A percentile compares a stretch with the other conserved stretches of the same genome.
Evolutionary conservation across 2,329 filamentous ascomycete genomes (phyloP).

Genomic region (Didymella segeticola): DNA sequence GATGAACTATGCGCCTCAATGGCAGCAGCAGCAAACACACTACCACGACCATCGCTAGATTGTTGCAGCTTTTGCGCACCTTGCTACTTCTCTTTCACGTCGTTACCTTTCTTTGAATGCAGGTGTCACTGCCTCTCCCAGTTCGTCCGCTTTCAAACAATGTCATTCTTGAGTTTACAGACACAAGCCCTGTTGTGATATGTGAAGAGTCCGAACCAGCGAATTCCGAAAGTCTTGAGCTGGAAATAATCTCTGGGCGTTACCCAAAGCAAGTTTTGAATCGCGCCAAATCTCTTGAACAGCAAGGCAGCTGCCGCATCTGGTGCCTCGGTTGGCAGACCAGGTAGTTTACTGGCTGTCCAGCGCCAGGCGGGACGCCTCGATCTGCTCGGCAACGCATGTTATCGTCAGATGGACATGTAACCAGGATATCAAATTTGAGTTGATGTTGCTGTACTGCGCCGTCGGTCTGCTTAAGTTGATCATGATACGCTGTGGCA

Average conservation of each 20-base stretch:
- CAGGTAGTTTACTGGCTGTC: not conserved
- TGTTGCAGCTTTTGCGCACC: not conserved
- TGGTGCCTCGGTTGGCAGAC: not conserved
- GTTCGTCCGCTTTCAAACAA: too few species aligned
- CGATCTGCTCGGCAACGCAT: not conserved
- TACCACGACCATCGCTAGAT: not conserved
- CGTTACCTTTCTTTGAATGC: not conserved
- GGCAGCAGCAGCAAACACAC: constrained; percentile 18
- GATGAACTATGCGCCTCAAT: constrained; percentile 37
- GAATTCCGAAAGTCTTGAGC: not conserved
- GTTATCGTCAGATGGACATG: not conserved
- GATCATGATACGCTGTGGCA: not conserved
- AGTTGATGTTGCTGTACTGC: not conserved
- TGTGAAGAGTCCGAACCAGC: not conserved
- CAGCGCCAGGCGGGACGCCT: not conserved
- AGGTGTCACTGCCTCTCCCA: too few species aligned
- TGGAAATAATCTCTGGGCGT: not conserved
- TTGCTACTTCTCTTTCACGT: too few species aligned
- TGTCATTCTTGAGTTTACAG: not conserved
- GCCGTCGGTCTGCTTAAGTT: not conserved
- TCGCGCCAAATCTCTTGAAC: not conserved
- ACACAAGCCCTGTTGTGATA: not conserved
- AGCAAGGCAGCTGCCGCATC: not conserved
- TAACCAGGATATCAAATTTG: not conserved
- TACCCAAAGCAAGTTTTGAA: not conserved